phyloP scores from a whole-genome alignment of 2,329 filamentous ascomycete species.

The Stemphylium beticola region DNA sequence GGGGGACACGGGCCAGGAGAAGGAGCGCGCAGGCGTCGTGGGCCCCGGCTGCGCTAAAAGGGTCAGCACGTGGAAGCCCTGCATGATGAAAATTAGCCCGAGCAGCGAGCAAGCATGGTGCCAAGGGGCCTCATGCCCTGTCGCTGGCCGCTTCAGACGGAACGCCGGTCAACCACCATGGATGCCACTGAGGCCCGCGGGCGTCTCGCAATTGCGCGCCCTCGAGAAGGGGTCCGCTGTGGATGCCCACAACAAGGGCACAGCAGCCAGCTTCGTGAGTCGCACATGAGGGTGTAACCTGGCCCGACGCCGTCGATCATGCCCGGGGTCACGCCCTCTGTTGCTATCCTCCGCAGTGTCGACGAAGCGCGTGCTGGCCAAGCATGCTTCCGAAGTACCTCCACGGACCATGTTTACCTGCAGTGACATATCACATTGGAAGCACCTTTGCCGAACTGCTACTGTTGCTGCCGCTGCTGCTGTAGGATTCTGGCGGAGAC shows the following conservation, averaged over 20 bases:
- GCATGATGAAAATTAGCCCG: slow-evolving; percentile 19
- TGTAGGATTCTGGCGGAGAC: neutral
- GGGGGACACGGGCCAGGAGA: slow-evolving; percentile 13
- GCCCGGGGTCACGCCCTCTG: slow-evolving; percentile 6
- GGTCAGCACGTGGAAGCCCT: slow-evolving; percentile 36
- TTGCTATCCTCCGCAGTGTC: slow-evolving; percentile 7
- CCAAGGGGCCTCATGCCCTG: slow-evolving; percentile 6
- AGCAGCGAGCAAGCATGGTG: too few species aligned
- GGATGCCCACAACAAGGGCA: slow-evolving; percentile 1
- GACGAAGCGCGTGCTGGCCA: slow-evolving; percentile 1
- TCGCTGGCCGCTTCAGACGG: slow-evolving; percentile 10
- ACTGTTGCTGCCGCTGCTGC: neutral
- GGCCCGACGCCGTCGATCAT: slow-evolving; percentile 18
- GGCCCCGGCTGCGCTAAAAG: slow-evolving; percentile 16
- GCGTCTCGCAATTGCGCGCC: slow-evolving; percentile 5
- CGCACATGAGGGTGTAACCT: neutral
- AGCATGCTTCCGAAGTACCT: slow-evolving; percentile 10
- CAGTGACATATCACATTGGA: slow-evolving; percentile 4
- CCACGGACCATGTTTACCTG: slow-evolving; percentile 11
- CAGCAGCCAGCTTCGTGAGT: neutral
- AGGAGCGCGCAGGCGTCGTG: slow-evolving; percentile 6
- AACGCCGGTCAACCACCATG: slow-evolving; percentile 4
- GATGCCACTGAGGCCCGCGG: neutral
- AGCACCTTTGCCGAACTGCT: slow-evolving; percentile 10
- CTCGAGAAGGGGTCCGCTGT: slow-evolving; percentile 7